Base-by-base conservation (phyloP, 805 yeast species). In the Lipomyces spencermartinsiae region DNA sequence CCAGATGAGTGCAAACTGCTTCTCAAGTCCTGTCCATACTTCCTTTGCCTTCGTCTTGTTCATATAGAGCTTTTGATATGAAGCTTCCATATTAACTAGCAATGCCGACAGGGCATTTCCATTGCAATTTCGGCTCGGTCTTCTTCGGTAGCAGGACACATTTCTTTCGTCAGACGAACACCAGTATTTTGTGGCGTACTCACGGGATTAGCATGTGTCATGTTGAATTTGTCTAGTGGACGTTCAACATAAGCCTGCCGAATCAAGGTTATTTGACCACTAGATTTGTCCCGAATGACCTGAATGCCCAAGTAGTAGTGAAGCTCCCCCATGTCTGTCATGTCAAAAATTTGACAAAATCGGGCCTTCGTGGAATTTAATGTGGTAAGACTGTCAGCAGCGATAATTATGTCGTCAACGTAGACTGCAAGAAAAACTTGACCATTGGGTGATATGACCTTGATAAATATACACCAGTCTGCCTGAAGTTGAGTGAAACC, bases 401-500 rank as follows among this genome's bases (percentile, higher is more conserved):
- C 46, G 29, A 69, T 66, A 19, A 69, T 55, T 12, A 69, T 43
- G 55, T 69, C 70, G 66, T 69, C 72, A 39, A 69, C 72, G 55
- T 69, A 69, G 60, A 31, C 68, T 2, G 73, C 55, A 69, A 31
- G 14, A 60, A n/a, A 4, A 67, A 22, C n/a, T 4, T 10, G 25
- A 8, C 39, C 33, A n/a, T 43, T 14, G 16, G 43, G 43, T 9
- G 43, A 8, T 2, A 37, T 2, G 10, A 37, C 43, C 43, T 37
- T 37, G 16, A 9, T 37, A 33, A 51, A 70, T n/a, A 51, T 33
- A 8, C 72, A 51, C 29, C 46, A 10, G 35, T 69, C 72, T 25
- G 59, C 51, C 16, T 2, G 25, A 8, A 55, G 34, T 43, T 61
- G 58, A 22, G 9, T 6, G 22, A 67, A 61, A 14, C 68, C 69